Percentiles rank a stretch among this genome's conserved stretches.
These are phyloP conservation scores for Tardiomyces blankii DNA, from an alignment of 1,139 yeast genomes.

Conservation along the genomic window DNA sequence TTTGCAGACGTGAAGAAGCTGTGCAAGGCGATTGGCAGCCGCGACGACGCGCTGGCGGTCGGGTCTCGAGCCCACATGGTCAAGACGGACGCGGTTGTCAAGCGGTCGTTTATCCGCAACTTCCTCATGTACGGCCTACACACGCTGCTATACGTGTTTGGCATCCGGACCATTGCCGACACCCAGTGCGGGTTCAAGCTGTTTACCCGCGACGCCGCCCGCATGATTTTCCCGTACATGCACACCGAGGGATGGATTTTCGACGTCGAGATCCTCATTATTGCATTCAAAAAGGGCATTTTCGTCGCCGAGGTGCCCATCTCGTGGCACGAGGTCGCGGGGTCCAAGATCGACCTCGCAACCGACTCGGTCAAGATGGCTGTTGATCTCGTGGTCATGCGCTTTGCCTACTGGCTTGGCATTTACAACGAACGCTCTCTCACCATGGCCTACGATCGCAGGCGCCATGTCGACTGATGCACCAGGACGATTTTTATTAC, in stretches of 20 bases:
- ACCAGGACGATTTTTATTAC: no score
- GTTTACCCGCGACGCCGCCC: slow-evolving; percentile 61
- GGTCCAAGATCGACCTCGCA: slow-evolving; percentile 87
- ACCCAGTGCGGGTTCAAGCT: slow-evolving; percentile 97
- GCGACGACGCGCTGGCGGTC: slow-evolving; percentile 40
- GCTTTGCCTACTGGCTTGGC: slow-evolving; percentile 80
- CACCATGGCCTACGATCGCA: background rate
- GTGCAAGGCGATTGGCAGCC: slow-evolving; percentile 30
- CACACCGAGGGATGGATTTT: slow-evolving; percentile 98
- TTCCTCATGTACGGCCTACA: slow-evolving; percentile 91
- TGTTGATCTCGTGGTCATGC: slow-evolving; percentile 81
- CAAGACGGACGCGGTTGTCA: slow-evolving; percentile 89
- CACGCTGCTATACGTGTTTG: slow-evolving; percentile 74
- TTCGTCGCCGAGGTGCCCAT: slow-evolving; percentile 70
- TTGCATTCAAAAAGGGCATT: slow-evolving; percentile 64
- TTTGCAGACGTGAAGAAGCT: slow-evolving; percentile 60
- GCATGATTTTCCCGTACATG: slow-evolving; percentile 70
- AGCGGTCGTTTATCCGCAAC: slow-evolving; percentile 78
- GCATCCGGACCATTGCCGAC: slow-evolving; percentile 75
- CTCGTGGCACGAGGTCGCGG: slow-evolving; percentile 95
- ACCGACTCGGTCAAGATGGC: slow-evolving; percentile 91
- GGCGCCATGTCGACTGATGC: background rate
- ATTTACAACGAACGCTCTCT: slow-evolving; percentile 41
- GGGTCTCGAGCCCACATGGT: slow-evolving; percentile 98
- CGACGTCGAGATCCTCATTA: slow-evolving; percentile 81